Evolutionary conservation across 495 filamentous ascomycete genomes (phyloP).

Genomic region (Lasiosphaeris hirsuta): DNA sequence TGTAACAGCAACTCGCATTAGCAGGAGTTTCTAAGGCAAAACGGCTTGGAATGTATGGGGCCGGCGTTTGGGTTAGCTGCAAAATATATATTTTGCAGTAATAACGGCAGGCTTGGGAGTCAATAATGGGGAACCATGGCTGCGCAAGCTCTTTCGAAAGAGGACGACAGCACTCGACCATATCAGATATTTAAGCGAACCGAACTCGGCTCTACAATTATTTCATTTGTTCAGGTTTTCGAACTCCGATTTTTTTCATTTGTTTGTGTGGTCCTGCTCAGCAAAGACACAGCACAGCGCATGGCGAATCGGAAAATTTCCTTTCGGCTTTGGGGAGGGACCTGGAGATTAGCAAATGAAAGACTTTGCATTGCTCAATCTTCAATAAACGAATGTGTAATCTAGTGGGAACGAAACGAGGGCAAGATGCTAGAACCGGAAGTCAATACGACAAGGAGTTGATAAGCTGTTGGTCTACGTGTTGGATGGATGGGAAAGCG

Average conservation of each 20-base stretch:
- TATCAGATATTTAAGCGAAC: too few relatives aligned
- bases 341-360: not conserved
- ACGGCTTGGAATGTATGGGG: too few relatives aligned
- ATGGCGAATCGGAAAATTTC: not conserved
- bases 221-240: too few relatives aligned
- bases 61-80: too few relatives aligned
- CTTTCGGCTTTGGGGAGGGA: not conserved
- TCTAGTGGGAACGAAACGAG: constrained; percentile 10
- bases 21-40: too few relatives aligned
- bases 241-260: constrained; percentile 9
- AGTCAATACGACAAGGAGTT: not conserved
- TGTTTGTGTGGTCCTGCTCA: not conserved
- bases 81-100: too few relatives aligned
- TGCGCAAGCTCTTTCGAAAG: too few relatives aligned
- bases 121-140: too few relatives aligned
- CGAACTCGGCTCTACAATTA: too few relatives aligned
- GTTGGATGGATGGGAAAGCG: not conserved
- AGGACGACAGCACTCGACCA: too few relatives aligned
- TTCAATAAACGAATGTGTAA: constrained; percentile 29
- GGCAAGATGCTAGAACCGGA: not conserved
- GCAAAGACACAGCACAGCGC: not conserved
- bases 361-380: not conserved
- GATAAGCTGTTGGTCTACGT: not conserved
- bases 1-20: too few relatives aligned
- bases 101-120: too few relatives aligned